Evolutionary conservation across 768 basidiomycete species (phyloP).

Genomic region (Cytidiella melzeri): DNA sequence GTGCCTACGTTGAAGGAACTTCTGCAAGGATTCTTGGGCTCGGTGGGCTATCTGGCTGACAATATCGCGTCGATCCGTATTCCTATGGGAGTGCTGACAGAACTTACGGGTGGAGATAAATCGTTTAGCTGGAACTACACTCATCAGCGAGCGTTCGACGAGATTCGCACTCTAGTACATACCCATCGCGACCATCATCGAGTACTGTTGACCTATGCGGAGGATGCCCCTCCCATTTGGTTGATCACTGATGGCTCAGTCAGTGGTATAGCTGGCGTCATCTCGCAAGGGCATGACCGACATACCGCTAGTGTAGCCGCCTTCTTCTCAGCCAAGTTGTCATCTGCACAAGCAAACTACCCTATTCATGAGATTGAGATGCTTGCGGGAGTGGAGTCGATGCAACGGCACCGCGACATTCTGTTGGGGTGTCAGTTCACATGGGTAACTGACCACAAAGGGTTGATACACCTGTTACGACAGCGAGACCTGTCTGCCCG

Average conservation of each 20-base stretch:
- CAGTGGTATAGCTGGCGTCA: constrained; percentile 14
- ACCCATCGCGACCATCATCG: too few species aligned
- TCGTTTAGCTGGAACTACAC: too few species aligned
- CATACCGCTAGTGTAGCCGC: constrained; percentile 13
- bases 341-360: constrained; percentile 26
- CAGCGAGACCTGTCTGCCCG: constrained; percentile 20
- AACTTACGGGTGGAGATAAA: too few species aligned
- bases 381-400: constrained; percentile 28
- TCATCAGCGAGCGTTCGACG: constrained; percentile 30
- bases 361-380: constrained; percentile 34
- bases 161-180: constrained; percentile 20
- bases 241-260: too few species aligned
- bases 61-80: constrained; percentile 31
- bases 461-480: constrained; percentile 13
- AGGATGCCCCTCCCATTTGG: constrained; percentile 23
- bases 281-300: constrained; percentile 19
- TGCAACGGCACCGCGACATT: constrained; percentile 27
- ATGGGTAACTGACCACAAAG: constrained; percentile 24
- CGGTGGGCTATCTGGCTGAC: too few species aligned
- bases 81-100: constrained; percentile 27
- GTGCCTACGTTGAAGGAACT: constrained; percentile 27
- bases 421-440: too few species aligned
- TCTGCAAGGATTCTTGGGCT: too few species aligned
- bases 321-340: too few species aligned
- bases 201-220: constrained; percentile 17